These are phyloP conservation scores for Sporothrix schenckii DNA, from an alignment of 2,329 filamentous ascomycete genomes.

Conservation along the genomic window DNA sequence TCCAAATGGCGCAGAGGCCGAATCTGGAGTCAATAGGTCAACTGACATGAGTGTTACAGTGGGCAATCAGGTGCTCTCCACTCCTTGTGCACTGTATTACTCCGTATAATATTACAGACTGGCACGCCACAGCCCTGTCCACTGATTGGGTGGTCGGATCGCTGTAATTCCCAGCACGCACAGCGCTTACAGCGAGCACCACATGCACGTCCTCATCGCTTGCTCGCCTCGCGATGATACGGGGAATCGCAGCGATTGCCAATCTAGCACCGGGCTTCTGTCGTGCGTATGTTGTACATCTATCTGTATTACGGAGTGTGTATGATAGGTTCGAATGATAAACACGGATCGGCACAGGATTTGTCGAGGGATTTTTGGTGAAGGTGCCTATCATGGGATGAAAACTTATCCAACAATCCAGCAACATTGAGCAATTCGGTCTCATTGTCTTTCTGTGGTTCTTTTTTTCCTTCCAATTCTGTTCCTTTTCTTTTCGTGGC, in stretches of 20 bases:
- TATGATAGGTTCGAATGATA: neutral
- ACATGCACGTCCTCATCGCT: neutral
- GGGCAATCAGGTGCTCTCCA: neutral
- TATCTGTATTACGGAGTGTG: neutral
- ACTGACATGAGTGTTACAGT: neutral
- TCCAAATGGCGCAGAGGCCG: conserved; percentile 19
- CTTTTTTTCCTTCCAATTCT: neutral
- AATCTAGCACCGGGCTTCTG: neutral
- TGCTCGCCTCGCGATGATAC: conserved; percentile 3
- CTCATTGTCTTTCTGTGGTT: neutral
- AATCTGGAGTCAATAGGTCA: conserved; percentile 10
- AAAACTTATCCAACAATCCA: neutral
- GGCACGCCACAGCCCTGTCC: conserved; percentile 22
- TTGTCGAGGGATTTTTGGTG: neutral
- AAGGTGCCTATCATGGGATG: neutral
- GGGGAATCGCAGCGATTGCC: conserved; percentile 16
- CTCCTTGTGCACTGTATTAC: neutral
- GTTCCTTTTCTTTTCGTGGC: neutral
- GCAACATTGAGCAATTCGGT: neutral
- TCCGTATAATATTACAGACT: neutral
- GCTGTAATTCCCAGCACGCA: conserved; percentile 5
- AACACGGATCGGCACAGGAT: neutral
- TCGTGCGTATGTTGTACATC: too few relatives aligned
- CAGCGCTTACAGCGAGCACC: neutral
- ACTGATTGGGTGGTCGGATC: conserved; percentile 10